phyloP scores from a whole-genome alignment of 805 yeast genomes.

The Lipomyces sp. region DNA sequence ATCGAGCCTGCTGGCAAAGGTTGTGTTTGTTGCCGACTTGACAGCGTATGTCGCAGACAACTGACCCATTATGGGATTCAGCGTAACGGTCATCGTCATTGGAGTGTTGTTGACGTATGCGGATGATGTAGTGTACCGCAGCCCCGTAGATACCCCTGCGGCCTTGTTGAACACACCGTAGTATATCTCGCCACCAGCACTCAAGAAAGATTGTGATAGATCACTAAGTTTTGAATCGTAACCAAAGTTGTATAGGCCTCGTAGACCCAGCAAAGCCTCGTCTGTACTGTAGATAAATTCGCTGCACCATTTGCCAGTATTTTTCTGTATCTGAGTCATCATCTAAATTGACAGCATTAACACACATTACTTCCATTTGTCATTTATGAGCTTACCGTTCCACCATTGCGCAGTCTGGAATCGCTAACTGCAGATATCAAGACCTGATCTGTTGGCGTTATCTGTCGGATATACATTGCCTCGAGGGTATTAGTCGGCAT shows the following conservation, averaged over 20 bases:
- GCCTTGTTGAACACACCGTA: conserved; percentile 81
- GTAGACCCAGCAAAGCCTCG: conserved; percentile 79
- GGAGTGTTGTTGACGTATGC: conserved; percentile 91
- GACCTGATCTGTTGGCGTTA: conserved; percentile 65
- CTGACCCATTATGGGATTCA: conserved; percentile 90
- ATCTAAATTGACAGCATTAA: conserved; percentile 52
- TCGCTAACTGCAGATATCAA: conserved; percentile 77
- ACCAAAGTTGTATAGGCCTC: conserved; percentile 74
- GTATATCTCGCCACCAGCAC: conserved; percentile 88
- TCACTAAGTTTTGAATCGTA: conserved; percentile 38
- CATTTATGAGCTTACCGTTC: conserved; percentile 44
- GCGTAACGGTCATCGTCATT: conserved; percentile 79
- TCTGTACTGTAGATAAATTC: conserved; percentile 83
- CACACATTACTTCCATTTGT: conserved; percentile 17
- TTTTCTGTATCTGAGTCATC: conserved; percentile 73
- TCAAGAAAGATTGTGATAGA: conserved; percentile 55
- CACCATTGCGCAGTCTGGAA: conserved; percentile 57
- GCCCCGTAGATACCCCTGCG: conserved; percentile 86
- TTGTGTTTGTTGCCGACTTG: conserved; percentile 72
- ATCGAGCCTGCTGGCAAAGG: conserved; percentile 83
- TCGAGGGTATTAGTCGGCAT: conserved; percentile 86
- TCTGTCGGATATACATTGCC: conserved; percentile 76
- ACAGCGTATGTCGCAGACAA: conserved; percentile 86
- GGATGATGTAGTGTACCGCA: conserved; percentile 83
- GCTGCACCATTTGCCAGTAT: conserved; percentile 63